Percentiles rank a stretch among this genome's conserved stretches.
Conservation (phyloP, 176 grass and related monocot species). For the Coix lacrymajobi region DNA sequence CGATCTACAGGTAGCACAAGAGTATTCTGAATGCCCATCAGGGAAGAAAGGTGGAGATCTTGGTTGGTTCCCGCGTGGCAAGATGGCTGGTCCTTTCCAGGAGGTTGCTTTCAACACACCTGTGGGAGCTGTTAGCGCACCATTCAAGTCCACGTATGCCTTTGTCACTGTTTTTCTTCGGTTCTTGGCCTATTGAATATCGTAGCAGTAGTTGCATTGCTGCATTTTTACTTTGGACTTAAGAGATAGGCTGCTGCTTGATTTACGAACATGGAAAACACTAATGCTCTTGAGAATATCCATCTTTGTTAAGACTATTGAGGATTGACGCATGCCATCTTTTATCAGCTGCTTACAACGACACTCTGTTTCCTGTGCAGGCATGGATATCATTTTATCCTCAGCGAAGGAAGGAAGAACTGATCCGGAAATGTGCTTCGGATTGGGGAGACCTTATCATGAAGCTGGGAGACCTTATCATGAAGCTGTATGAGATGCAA, state of each 20-base stretch:
- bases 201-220: neutral
- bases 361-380: conserved; percentile 17
- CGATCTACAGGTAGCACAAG: conserved; percentile 50
- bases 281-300: neutral
- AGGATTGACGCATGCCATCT: neutral
- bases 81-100: conserved; percentile 98
- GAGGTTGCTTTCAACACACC: conserved; percentile 90
- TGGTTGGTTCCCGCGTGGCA: conserved; percentile 94
- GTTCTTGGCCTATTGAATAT: neutral
- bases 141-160: conserved; percentile 91
- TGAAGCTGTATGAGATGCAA: neutral
- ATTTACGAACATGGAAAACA: neutral
- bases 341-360: neutral
- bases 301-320: neutral
- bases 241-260: neutral
- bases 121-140: conserved; percentile 72
- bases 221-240: neutral
- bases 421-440: conserved; percentile 11
- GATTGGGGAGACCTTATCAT: neutral
- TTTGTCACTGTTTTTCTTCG: neutral
- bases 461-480: no score
- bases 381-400: conserved; percentile 89
- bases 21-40: conserved; percentile 93
- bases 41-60: conserved; percentile 98
- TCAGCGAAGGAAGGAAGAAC: conserved; percentile 85